Evolutionary conservation across 108 stramenopile genomes (phyloP).

Genomic region (Aurantiochytrium sp.): DNA sequence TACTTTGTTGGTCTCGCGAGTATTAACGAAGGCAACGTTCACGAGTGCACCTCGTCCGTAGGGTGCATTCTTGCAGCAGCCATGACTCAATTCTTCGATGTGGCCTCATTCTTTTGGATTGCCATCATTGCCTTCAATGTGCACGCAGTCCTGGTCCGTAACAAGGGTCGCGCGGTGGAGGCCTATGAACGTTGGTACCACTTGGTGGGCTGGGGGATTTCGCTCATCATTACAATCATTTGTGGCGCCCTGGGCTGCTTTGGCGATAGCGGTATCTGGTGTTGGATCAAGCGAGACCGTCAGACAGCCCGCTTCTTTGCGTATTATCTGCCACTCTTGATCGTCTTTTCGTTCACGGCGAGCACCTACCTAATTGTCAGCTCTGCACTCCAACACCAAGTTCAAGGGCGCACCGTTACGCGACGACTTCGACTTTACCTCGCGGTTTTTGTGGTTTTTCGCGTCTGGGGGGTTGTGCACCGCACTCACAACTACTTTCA

Average conservation of each 20-base stretch:
- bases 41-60: neutral
- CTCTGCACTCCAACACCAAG: neutral
- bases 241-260: neutral
- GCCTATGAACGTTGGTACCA: neutral
- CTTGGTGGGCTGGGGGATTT: neutral
- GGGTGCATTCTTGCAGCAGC: neutral
- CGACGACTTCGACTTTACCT: neutral
- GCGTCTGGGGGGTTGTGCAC: neutral
- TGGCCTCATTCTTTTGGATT: neutral
- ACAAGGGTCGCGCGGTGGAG: neutral
- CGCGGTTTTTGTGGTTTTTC: neutral
- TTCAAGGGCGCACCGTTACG: neutral
- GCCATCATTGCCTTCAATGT: neutral
- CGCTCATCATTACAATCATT: neutral
- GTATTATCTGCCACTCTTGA: neutral
- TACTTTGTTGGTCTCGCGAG: neutral
- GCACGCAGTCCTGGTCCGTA: neutral
- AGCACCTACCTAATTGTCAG: neutral
- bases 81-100: neutral
- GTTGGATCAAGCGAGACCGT: neutral
- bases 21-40: neutral
- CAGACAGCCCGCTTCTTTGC: neutral
- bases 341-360: neutral
- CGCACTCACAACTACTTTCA: neutral
- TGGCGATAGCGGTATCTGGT: neutral